These are phyloP conservation scores for Spiraea crenata DNA, from an alignment of 331 rosid genomes.

Conservation along the genomic window DNA sequence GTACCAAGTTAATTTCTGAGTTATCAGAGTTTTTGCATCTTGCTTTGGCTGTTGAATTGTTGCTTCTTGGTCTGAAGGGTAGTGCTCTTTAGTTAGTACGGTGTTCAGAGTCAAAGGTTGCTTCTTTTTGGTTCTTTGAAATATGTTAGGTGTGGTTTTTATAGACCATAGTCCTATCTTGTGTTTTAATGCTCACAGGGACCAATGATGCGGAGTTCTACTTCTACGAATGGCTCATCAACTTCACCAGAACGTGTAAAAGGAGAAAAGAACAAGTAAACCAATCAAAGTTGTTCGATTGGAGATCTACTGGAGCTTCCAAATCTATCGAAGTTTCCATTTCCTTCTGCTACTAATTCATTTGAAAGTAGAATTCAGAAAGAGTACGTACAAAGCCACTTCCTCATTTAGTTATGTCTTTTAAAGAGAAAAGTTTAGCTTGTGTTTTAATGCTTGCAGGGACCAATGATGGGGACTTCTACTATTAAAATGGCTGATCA, in stretches of 20 bases:
- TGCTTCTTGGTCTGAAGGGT: no score
- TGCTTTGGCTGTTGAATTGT: no score
- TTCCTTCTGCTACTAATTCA: conserved; percentile 59
- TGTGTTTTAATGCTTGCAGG: no score
- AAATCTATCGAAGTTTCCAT: conserved; percentile 72
- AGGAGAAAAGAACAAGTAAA: conserved; percentile 61
- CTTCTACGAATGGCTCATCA: no score
- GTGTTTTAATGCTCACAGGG: conserved; percentile 54
- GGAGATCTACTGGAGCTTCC: conserved; percentile 95
- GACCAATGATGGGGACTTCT: no score
- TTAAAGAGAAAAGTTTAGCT: no score
- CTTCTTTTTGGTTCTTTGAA: conserved; percentile 19
- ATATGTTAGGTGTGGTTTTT: conserved; percentile 12
- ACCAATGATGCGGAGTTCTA: conserved; percentile 53
- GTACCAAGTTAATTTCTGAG: no score
- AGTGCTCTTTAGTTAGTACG: no score
- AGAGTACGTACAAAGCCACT: conserved; percentile 53
- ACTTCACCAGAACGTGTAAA: conserved; percentile 72
- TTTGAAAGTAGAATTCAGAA: conserved; percentile 44
- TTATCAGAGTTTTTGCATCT: no score
- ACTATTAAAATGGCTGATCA: no score
- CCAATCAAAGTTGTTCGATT: no score
- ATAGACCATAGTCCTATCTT: neutral
- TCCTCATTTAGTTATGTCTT: neutral
- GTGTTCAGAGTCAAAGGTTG: no score